phyloP scores from a whole-genome alignment of 179 eudicot genomes.

The Amaranthus tricolor region DNA sequence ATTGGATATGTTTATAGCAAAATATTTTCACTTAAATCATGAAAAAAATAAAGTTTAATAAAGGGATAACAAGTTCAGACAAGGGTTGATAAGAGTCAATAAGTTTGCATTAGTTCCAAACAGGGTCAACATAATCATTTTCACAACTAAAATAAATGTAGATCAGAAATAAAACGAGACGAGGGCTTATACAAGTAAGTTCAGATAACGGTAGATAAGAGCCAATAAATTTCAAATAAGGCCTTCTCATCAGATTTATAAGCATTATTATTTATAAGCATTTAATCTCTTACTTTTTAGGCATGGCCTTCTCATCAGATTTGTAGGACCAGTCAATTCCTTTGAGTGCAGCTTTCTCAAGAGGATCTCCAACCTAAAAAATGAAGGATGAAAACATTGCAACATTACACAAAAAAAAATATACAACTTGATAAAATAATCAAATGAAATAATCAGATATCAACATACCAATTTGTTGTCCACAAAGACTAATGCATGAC shows the following conservation, averaged over 20 bases:
- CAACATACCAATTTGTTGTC: slow-evolving; percentile 89
- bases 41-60: no score
- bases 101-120: no score
- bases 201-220: not conserved
- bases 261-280: no score
- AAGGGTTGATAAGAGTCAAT: no score
- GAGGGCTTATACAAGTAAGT: no score
- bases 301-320: slow-evolving; percentile 96
- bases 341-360: slow-evolving; percentile 94
- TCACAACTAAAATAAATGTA: no score
- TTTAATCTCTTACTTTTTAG: slow-evolving; percentile 61
- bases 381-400: not conserved
- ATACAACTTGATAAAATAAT: not conserved
- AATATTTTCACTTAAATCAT: no score
- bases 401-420: no score
- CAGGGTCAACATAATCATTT: no score
- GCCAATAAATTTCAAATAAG: not conserved
- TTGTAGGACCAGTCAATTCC: slow-evolving; percentile 95
- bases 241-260: slow-evolving; percentile 12
- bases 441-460: slow-evolving; percentile 5
- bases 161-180: no score
- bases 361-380: slow-evolving; percentile 94
- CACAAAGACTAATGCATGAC: slow-evolving; percentile 96
- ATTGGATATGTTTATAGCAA: no score
- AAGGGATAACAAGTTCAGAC: no score